Base-by-base conservation (phyloP, 305 asterid species). In the Fraxinus albicans region DNA sequence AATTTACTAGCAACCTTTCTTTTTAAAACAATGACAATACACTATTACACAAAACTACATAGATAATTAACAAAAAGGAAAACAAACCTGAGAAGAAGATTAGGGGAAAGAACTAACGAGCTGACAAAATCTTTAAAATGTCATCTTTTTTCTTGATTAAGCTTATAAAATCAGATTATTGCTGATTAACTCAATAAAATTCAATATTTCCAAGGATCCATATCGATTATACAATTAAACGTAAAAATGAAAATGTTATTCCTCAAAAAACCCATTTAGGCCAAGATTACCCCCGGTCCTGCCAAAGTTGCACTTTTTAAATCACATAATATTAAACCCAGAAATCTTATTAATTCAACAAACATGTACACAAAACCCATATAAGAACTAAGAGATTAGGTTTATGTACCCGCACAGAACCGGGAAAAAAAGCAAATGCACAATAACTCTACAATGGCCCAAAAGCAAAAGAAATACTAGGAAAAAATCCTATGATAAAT, bases 331-430 rank as follows among this genome's bases (percentile, higher is more conserved):
- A 40, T 67, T 2, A 42, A 0, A 36, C 1, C 81, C 82, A 55
- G 35, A 58, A 13, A 34, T 40, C 35, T 75, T 25, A 53, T 40
- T 17, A 58, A 63, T 53, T 36, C n/a, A 19, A 0, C 36, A 1
- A 25, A 19, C n/a, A 44, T 44, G 12, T 44, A 44, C 15, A 44
- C 0, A 25, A 47, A 40, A 76, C 35, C 55, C 73, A 33, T 31
- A 31, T 27, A 80, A 12, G 5, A 75, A 77, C 53, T 79, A 42
- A 67, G 27, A 86, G 9, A 85, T 82, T 87, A 88, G 90, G 90
- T 84, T 88, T 86, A 33, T 73, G 21, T 13, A 79, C 23, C 60
- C 47, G 27, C 8, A 34, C 77, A 75, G 74, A 82, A 17, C 76
- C 77, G 38, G 38, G 38, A 35, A 35, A 60, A 34, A 73, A 6